Percentiles rank a stretch among this genome's conserved stretches.
Conservation (phyloP, 1,284 basidiomycete species). For the Somion occarium region DNA sequence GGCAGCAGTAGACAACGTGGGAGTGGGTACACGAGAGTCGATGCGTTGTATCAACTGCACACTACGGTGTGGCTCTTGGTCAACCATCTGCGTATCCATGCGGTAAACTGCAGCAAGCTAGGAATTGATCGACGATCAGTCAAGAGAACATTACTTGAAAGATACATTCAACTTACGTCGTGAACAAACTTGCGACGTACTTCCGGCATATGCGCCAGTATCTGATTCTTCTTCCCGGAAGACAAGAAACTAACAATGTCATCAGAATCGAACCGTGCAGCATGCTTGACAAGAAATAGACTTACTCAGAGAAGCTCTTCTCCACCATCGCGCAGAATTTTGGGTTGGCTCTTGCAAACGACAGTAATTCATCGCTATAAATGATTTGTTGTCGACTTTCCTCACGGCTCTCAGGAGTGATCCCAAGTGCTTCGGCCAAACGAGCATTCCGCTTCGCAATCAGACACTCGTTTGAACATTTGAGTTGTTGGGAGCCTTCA, state of each 20-base stretch:
- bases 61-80: constrained; percentile 76
- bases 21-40: constrained; percentile 73
- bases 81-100: constrained; percentile 80
- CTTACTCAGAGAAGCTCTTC: constrained; percentile 74
- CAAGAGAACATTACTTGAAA: no score
- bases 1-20: constrained; percentile 53
- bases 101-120: constrained; percentile 74
- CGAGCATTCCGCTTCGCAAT: constrained; percentile 81
- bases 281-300: constrained; percentile 17
- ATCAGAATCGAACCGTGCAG: constrained; percentile 5
- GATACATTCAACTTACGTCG: constrained; percentile 49
- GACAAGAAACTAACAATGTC: constrained; percentile 51
- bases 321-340: constrained; percentile 74
- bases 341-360: constrained; percentile 55
- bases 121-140: constrained; percentile 2
- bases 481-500: constrained; percentile 41
- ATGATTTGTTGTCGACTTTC: constrained; percentile 33
- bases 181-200: constrained; percentile 77
- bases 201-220: constrained; percentile 79
- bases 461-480: constrained; percentile 78
- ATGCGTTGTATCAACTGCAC: constrained; percentile 78
- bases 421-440: constrained; percentile 85
- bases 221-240: constrained; percentile 64
- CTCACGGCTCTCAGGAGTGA: constrained; percentile 45
- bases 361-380: constrained; percentile 59